Base-by-base conservation (phyloP, 2,329 filamentous ascomycete species). In the Apiospora phragmitis region DNA sequence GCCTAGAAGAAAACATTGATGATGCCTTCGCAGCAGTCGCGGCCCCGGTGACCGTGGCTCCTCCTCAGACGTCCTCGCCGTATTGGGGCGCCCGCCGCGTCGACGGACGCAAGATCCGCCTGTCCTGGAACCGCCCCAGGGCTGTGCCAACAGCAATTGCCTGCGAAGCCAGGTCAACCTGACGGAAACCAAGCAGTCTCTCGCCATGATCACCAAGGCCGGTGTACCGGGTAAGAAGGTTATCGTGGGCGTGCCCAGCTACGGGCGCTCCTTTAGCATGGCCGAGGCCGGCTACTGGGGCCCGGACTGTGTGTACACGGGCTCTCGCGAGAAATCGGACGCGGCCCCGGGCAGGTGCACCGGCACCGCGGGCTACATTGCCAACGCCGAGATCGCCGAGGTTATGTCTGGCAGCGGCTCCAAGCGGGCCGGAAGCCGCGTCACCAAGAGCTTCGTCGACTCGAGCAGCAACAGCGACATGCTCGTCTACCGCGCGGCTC, bases 191-290 rank as follows among this genome's bases (percentile, higher is more conserved):
- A 43, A 42, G 41, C 47, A 68, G 67, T 26, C 68, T 18, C n/a
- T 69, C 11, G 68, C 68, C 47, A 69, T 69, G 68, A 69, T 62
- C 12, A 69, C 68, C 24, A 83, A 83, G 71, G 81, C 82, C 1
- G 81, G 80, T 6, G 81, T 83, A 0, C 74, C 76, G 1, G 68
- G 74, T 0, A 74, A 76, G 45, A 80, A 80, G 71, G 51, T 83
- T 49, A 42, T 79, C 16, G 77, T 81, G 4, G 81, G 82, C 6
- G 69, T 80, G 1, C 55, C 75, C 9, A 81, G 78, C 72, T 83
- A 83, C 70, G 82, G 80, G 0, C 74, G 81, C 0, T 75, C 72
- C 1, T 83, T 82, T 72, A 47, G 74, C 21, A 82, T 83, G 80
- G 70, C 72, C 1, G 43, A 77, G 3, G 43, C 72, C 1, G 75